These are phyloP conservation scores for Sporothrix humicola DNA, from an alignment of 2,329 filamentous ascomycete species.

Conservation along the genomic window DNA sequence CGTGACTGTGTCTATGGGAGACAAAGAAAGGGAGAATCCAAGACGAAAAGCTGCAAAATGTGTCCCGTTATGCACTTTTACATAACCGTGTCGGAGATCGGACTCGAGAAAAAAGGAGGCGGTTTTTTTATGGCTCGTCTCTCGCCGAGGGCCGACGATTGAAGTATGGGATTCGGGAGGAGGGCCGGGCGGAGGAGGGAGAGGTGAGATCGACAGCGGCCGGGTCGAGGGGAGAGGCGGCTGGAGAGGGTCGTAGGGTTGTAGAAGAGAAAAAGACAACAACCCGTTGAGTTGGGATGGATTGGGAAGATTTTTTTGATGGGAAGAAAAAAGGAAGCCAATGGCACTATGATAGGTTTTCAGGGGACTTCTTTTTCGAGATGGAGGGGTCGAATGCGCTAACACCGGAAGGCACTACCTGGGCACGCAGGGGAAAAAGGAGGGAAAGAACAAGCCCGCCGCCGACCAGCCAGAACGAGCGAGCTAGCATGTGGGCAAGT, in stretches of 20 bases:
- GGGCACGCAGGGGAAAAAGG: constrained; percentile 14
- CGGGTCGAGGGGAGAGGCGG: background rate
- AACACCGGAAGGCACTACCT: constrained; percentile 14
- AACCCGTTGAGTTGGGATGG: background rate
- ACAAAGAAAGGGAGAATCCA: background rate
- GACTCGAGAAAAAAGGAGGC: background rate
- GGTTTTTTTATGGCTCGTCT: background rate
- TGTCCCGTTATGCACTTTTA: background rate
- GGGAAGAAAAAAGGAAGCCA: constrained; percentile 19
- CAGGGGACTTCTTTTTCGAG: constrained; percentile 25
- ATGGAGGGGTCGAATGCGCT: constrained; percentile 32
- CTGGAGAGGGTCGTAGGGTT: background rate
- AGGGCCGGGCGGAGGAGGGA: background rate
- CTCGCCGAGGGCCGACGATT: constrained; percentile 5
- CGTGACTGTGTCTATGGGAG: background rate
- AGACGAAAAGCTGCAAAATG: background rate
- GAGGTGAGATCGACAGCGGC: background rate
- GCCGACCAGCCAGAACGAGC: background rate
- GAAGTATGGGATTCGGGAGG: background rate
- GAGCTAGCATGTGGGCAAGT: constrained; percentile 23
- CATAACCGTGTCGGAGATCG: constrained; percentile 25
- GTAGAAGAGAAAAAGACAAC: background rate
- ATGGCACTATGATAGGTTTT: constrained; percentile 13
- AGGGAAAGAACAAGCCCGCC: background rate
- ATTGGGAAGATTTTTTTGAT: constrained; percentile 25